These are phyloP conservation scores for Rachicladosporium sp. DNA, from an alignment of 2,329 filamentous ascomycete species.

Conservation along the genomic window DNA sequence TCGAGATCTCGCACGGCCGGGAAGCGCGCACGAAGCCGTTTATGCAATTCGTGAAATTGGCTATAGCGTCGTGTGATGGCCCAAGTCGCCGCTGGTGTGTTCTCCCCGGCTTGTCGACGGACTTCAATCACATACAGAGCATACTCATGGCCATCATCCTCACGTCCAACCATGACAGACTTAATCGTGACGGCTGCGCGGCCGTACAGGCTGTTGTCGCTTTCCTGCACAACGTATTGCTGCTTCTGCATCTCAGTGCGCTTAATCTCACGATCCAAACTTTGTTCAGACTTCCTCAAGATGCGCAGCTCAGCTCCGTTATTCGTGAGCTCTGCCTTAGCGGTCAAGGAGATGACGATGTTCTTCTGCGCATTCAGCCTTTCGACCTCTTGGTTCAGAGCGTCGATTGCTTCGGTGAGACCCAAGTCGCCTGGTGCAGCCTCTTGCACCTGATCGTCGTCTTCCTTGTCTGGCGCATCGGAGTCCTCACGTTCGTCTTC, in stretches of 20 bases:
- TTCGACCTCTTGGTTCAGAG: constrained; percentile 81
- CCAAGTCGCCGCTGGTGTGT: constrained; percentile 96
- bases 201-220: constrained; percentile 91
- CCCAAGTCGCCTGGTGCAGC: constrained; percentile 91
- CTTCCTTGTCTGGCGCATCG: constrained; percentile 46
- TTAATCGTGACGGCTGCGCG: constrained; percentile 83
- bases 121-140: constrained; percentile 92
- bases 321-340: constrained; percentile 93
- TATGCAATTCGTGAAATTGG: constrained; percentile 92
- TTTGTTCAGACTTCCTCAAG: constrained; percentile 83
- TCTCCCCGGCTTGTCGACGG: constrained; percentile 75
- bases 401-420: constrained; percentile 80
- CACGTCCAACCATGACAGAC: constrained; percentile 80
- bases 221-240: constrained; percentile 95
- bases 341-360: constrained; percentile 79
- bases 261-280: constrained; percentile 79
- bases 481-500: constrained; percentile 75
- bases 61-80: constrained; percentile 81
- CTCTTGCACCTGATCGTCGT: constrained; percentile 77
- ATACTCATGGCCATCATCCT: constrained; percentile 86
- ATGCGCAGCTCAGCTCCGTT: constrained; percentile 90
- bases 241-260: constrained; percentile 91
- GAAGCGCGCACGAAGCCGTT: constrained; percentile 72
- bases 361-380: constrained; percentile 77
- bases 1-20: constrained; percentile 80